These are phyloP conservation scores for Diaporthe vexans DNA, from an alignment of 2,329 filamentous ascomycete genomes.

Conservation along the genomic window DNA sequence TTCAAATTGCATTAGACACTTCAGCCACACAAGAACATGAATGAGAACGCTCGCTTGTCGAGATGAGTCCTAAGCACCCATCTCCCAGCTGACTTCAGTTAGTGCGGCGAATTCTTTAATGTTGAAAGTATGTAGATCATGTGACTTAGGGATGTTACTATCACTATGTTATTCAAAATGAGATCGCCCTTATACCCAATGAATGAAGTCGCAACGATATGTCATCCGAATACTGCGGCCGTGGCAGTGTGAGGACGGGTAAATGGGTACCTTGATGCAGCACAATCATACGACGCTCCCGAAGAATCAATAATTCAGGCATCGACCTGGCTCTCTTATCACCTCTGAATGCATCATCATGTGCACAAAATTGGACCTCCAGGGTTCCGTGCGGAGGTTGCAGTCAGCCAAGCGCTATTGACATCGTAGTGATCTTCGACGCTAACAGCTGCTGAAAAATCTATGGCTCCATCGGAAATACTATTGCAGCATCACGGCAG, in stretches of 20 bases:
- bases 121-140: not conserved
- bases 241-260: not conserved
- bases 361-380: not conserved
- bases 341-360: not conserved
- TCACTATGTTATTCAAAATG: not conserved
- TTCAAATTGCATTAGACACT: not conserved
- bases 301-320: not conserved
- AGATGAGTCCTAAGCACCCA: not conserved
- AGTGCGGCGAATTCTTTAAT: not conserved
- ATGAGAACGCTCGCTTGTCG: not conserved
- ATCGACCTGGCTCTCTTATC: not conserved
- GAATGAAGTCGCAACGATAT: not conserved
- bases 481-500: conserved; percentile 7
- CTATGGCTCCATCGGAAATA: conserved; percentile 1
- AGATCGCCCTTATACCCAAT: not conserved
- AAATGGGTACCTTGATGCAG: too few species aligned
- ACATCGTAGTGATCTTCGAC: not conserved
- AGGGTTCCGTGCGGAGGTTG: not conserved
- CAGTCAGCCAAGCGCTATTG: not conserved
- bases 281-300: not conserved
- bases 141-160: not conserved
- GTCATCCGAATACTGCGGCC: not conserved
- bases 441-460: not conserved
- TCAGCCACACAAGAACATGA: too few species aligned
- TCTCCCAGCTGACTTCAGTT: not conserved